A percentile compares a stretch with the other conserved stretches of the same genome.
Conservation (phyloP, 805 yeast genomes). For the Babjeviella inositovora region DNA sequence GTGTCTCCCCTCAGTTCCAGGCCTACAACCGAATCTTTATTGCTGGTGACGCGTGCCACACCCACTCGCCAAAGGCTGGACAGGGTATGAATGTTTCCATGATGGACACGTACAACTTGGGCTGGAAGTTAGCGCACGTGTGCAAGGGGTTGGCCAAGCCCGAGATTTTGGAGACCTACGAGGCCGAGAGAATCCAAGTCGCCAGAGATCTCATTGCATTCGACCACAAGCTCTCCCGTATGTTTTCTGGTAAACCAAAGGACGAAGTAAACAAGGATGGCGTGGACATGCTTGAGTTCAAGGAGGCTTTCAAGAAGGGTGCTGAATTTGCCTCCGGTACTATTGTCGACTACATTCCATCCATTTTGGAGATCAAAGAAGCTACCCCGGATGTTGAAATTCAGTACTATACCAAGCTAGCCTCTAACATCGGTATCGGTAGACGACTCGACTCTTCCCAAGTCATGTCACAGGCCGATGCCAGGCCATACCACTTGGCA, state of each 20-base stretch:
- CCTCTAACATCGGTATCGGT: constrained; percentile 10
- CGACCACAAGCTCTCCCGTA: constrained; percentile 10
- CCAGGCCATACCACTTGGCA: constrained; percentile 7
- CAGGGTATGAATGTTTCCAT: constrained; percentile 15
- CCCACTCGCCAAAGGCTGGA: constrained; percentile 16
- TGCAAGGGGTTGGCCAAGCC: constrained; percentile 10
- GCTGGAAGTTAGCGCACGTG: constrained; percentile 15
- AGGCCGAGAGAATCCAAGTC: constrained; percentile 10
- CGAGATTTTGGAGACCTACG: constrained; percentile 12
- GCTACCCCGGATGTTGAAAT: constrained; percentile 2
- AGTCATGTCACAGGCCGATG: constrained; percentile 10
- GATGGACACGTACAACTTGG: constrained; percentile 12
- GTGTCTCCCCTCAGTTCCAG: constrained; percentile 8
- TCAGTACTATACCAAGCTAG: constrained; percentile 3
- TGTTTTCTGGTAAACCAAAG: constrained; percentile 12
- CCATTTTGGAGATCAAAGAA: constrained; percentile 6
- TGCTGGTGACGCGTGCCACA: constrained; percentile 13
- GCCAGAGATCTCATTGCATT: constrained; percentile 14
- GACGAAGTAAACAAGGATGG: constrained; percentile 6
- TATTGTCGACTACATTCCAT: constrained; percentile 10
- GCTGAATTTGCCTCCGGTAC: constrained; percentile 13
- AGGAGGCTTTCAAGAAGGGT: constrained; percentile 10
- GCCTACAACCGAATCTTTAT: constrained; percentile 11
- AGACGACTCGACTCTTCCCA: constrained; percentile 8
- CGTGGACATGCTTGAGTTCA: constrained; percentile 11